Evolutionary conservation across 805 yeast genomes (phyloP).

Genomic region (Kodamaea kakaduensis): DNA sequence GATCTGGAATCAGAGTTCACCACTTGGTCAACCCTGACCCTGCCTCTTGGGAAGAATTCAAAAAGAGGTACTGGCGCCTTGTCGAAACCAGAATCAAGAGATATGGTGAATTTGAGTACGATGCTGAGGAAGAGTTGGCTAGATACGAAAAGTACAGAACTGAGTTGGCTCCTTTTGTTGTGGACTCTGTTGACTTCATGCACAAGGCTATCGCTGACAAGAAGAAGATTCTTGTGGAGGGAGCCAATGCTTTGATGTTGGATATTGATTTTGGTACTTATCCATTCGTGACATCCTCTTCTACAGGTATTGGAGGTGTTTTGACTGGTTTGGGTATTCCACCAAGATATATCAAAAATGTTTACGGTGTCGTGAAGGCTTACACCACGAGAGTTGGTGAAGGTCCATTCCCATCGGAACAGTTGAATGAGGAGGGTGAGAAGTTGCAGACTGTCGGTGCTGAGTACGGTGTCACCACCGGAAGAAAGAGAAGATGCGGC

Average conservation of each 20-base stretch:
- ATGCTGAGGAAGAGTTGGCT: conserved; percentile 72
- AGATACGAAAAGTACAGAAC: conserved; percentile 74
- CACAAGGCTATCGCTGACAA: conserved; percentile 70
- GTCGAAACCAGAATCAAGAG: conserved; percentile 80
- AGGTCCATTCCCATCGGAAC: conserved; percentile 99
- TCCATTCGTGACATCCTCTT: conserved; percentile 93
- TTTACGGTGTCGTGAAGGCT: conserved; percentile 96
- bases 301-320: conserved; percentile 97
- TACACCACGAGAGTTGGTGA: conserved; percentile 99
- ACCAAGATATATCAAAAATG: conserved; percentile 74
- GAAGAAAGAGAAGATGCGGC: conserved; percentile 98
- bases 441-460: conserved; percentile 88
- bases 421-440: conserved; percentile 82
- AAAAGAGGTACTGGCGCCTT: conserved; percentile 67
- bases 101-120: conserved; percentile 91
- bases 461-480: conserved; percentile 97
- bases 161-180: conserved; percentile 80
- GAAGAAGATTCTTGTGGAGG: conserved; percentile 90
- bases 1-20: conserved; percentile 96
- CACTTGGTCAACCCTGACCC: conserved; percentile 88
- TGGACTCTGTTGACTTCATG: conserved; percentile 84
- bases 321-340: conserved; percentile 95
- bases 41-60: conserved; percentile 91
- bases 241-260: conserved; percentile 97
- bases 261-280: conserved; percentile 98